Evolutionary conservation across 1,139 yeast species (phyloP), one percentile per base, ranked within the genome.

Genomic region (Torulaspora globosa): DNA sequence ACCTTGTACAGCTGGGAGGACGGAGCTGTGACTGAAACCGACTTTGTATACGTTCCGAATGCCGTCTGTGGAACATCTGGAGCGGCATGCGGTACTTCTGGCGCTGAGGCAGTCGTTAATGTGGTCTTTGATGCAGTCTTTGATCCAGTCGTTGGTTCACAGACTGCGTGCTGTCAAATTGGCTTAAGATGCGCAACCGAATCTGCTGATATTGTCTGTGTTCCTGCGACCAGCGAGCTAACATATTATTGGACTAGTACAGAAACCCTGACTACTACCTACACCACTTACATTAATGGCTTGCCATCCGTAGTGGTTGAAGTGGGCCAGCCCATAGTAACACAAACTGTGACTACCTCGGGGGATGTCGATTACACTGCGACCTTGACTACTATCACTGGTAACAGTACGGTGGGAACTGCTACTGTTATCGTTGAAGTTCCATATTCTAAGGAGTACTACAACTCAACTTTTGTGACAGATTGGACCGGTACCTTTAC

Each of bases 401-500:
- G 45, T 5, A 46, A 41, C 15, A 41, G 36, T 5, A 45, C 48
- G 2, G 29, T 16, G 2, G 48, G 48, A 7, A 45, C 48, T 16
- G 48, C 48, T 5, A 45, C 48, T 4, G 48, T 45, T 33, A 19
- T 45, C n/a, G 38, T 45, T 14, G 48, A 45, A 14, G 48, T 45
- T 27, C 47, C 47, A 23, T 40, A 41, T 15, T 31, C 30, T 8
- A 39, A 24, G 23, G 36, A 23, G 6, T 27, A 31, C 24, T 7
- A 12, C 9, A 34, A 19, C 12, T 28, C 39, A 3, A 40, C 43
- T 2, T 40, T 44, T 2, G 23, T 18, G 9, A 41, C 36, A 7
- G 39, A 41, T 10, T 47, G 51, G 47, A 50, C 47, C 15, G 53
- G 51, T 28, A 23, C 49, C n/a, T 30, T 10, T 24, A 49, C 53